Base-by-base conservation (phyloP, 2,329 filamentous ascomycete genomes). In the Fusarium sp. region DNA sequence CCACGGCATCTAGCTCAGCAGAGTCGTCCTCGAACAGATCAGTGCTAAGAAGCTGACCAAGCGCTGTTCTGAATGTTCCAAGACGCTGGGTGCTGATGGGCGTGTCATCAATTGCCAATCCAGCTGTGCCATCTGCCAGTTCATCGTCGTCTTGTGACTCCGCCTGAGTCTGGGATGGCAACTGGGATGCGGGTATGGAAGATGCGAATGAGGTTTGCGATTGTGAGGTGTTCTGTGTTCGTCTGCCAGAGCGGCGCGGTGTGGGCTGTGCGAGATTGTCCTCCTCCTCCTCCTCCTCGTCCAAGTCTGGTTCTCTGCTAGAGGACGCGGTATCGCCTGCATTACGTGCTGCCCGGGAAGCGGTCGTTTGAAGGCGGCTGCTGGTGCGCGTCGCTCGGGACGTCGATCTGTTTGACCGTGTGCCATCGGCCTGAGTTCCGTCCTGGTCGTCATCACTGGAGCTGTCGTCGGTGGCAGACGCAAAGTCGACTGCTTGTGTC, bases 21-120 rank as follows among this genome's bases (percentile, higher is more conserved):
- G 92, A 91, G 78, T 98, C 96, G 70, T 97, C 94, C 35, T 92
- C 90, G 80, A 99, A 99, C n/a, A 99, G 83, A 14, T 90, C 87
- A 0, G 93, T 92, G 77, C 92, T 92, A 78, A 98, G 92, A 62
- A 99, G 87, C 77, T 94, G 93, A 27, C 96, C 96, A 4, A 99
- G 87, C 3, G 93, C 90, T 12, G 90, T 90, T 63, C 94, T 91
- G 91, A 99, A 99, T 2, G 90, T 84, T 7, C 89, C 85, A 29
- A 98, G 84, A 44, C 96, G 90, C 44, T 87, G 86, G 0, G 89
- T 77, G 2, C 88, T 85, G 79, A 95, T 91, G 1, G 88, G 85
- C 1, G 77, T 69, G 66, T 84, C 79, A 53, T 84, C 81, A n/a
- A 85, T 85, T 61, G 79, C 83, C 31, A 86, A 81, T 36, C 78